phyloP scores from a whole-genome alignment of 2,329 filamentous ascomycete species.

The Aspergillus novoparasiticus region DNA sequence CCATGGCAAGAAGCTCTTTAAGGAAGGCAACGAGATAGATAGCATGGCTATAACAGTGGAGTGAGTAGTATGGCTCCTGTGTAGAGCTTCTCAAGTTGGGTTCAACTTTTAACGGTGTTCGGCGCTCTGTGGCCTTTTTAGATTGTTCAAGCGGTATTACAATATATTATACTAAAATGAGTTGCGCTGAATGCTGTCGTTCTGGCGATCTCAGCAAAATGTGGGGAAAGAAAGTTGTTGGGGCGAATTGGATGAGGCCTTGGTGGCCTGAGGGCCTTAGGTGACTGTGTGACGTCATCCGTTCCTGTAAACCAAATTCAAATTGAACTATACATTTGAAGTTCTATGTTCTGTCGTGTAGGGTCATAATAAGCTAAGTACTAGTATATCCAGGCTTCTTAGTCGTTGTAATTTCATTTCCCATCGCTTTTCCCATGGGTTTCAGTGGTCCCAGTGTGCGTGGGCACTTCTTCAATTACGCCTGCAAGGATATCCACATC shows the following conservation, averaged over 20 bases:
- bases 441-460: not conserved
- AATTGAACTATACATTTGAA: not conserved
- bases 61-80: not conserved
- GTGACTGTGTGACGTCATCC: not conserved
- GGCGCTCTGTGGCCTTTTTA: not conserved
- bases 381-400: not conserved
- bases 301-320: not conserved
- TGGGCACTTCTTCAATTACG: slow-evolving; percentile 14
- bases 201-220: slow-evolving; percentile 6
- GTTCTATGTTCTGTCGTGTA: not conserved
- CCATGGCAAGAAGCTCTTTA: slow-evolving; percentile 29
- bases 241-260: slow-evolving; percentile 2
- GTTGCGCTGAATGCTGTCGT: slow-evolving; percentile 4
- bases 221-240: slow-evolving; percentile 14
- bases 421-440: slow-evolving; percentile 4
- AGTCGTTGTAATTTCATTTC: not conserved
- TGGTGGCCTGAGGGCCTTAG: slow-evolving; percentile 8
- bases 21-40: slow-evolving; percentile 24
- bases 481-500: slow-evolving; percentile 42
- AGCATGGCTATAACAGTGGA: slow-evolving; percentile 18
- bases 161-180: not conserved
- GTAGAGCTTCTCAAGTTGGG: not conserved
- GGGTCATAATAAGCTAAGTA: not conserved
- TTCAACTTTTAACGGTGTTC: not conserved
- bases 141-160: not conserved